A percentile compares a stretch with the other conserved stretches of the same genome.
phyloP scores from a whole-genome alignment of 257 asterid species.

The Linderniella brevidens region DNA sequence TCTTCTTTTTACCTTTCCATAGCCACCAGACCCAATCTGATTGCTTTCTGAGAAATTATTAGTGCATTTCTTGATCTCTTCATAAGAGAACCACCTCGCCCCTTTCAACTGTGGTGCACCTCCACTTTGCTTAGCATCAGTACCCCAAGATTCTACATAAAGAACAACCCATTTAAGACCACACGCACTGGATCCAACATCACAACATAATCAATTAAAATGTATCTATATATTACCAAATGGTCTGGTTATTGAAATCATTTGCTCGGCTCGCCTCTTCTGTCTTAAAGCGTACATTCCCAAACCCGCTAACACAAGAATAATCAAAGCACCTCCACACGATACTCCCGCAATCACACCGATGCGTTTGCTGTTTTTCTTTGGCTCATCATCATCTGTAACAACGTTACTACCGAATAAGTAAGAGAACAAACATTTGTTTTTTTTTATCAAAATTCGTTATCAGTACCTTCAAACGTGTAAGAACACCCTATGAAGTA shows the following conservation, averaged over 20 bases:
- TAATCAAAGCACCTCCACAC: conserved; percentile 46
- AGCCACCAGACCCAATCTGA: conserved; percentile 91
- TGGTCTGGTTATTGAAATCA: conserved; percentile 64
- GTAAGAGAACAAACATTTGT: background rate
- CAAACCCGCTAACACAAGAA: conserved; percentile 43
- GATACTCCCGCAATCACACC: conserved; percentile 50
- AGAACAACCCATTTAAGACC: no score
- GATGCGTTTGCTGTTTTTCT: conserved; percentile 27
- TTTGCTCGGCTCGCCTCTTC: conserved; percentile 77
- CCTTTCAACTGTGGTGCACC: conserved; percentile 97
- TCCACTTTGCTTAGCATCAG: conserved; percentile 75
- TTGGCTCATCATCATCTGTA: conserved; percentile 31
- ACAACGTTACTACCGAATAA: background rate
- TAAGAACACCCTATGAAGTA: conserved; percentile 68
- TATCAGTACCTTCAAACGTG: conserved; percentile 23
- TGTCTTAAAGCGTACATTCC: conserved; percentile 57
- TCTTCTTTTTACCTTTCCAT: conserved; percentile 52
- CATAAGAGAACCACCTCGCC: conserved; percentile 86
- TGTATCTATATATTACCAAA: conserved; percentile 30
- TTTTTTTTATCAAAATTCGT: background rate
- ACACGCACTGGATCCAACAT: conserved; percentile 2
- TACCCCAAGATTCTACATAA: conserved; percentile 67
- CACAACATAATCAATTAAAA: background rate
- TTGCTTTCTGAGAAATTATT: conserved; percentile 58
- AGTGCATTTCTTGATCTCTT: conserved; percentile 79